These are phyloP conservation scores for Eleusine coracana DNA, from an alignment of 176 grass and related monocot genomes.

Conservation along the genomic window DNA sequence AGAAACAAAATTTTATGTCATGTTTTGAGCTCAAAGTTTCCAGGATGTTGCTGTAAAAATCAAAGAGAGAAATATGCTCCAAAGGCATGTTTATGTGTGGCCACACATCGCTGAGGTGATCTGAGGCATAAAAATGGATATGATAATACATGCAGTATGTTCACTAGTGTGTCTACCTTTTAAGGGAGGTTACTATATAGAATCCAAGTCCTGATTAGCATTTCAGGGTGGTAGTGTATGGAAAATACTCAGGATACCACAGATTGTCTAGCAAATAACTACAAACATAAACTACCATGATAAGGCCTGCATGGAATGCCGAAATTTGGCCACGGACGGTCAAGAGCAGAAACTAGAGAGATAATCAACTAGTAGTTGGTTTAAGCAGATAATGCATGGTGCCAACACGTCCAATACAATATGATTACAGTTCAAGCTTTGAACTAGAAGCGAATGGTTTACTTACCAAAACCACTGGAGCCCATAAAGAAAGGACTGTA, in stretches of 20 bases:
- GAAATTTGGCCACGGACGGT: background rate
- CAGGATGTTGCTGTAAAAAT: background rate
- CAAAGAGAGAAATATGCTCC: background rate
- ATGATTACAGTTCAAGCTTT: slow-evolving; percentile 1
- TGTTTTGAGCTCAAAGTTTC: background rate
- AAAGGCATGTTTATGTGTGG: background rate
- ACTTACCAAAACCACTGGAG: slow-evolving; percentile 84
- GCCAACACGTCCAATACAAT: background rate
- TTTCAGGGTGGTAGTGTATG: background rate
- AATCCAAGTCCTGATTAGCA: background rate
- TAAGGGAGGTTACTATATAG: background rate
- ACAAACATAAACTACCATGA: background rate
- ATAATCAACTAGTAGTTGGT: slow-evolving; percentile 1
- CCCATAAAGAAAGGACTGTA: slow-evolving; percentile 85
- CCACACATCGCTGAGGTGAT: background rate
- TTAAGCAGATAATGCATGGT: background rate
- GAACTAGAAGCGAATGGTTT: slow-evolving; percentile 29
- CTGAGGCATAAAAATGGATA: background rate
- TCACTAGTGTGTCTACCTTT: background rate
- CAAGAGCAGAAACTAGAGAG: slow-evolving; percentile 5
- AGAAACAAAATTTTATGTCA: background rate
- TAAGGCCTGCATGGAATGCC: background rate
- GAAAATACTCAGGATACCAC: background rate
- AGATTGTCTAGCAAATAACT: background rate
- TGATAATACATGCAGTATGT: background rate